phyloP scores from a whole-genome alignment of 2,329 filamentous ascomycete species.

The Fusarium sp. region DNA sequence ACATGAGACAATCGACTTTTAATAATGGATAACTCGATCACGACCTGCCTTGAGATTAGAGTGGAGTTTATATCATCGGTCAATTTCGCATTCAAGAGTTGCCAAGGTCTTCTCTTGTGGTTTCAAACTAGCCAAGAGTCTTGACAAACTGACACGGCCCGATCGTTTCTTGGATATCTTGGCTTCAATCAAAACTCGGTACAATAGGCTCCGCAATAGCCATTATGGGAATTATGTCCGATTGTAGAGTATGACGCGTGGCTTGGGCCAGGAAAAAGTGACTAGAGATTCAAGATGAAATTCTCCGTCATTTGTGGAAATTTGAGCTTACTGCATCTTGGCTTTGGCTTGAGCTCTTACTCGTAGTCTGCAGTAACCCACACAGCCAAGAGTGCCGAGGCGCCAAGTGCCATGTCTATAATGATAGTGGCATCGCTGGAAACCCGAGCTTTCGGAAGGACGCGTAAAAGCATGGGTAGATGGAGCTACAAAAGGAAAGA shows the following conservation, averaged over 20 bases:
- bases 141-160: not conserved
- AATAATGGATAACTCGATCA: not conserved
- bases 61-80: not conserved
- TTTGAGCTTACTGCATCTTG: not conserved
- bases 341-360: not conserved
- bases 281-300: not conserved
- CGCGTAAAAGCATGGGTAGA: no score
- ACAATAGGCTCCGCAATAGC: not conserved
- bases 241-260: no score
- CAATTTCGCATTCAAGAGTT: not conserved
- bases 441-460: not conserved
- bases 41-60: not conserved
- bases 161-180: not conserved
- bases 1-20: not conserved
- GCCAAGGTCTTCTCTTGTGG: not conserved
- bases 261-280: no score
- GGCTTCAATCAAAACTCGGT: not conserved
- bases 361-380: not conserved
- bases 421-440: not conserved
- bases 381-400: not conserved
- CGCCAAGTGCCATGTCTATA: not conserved
- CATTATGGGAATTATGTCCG: no score
- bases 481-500: not conserved
- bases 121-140: not conserved
- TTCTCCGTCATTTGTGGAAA: not conserved